phyloP scores from a whole-genome alignment of 257 asterid species.

The Ilex asprella region DNA sequence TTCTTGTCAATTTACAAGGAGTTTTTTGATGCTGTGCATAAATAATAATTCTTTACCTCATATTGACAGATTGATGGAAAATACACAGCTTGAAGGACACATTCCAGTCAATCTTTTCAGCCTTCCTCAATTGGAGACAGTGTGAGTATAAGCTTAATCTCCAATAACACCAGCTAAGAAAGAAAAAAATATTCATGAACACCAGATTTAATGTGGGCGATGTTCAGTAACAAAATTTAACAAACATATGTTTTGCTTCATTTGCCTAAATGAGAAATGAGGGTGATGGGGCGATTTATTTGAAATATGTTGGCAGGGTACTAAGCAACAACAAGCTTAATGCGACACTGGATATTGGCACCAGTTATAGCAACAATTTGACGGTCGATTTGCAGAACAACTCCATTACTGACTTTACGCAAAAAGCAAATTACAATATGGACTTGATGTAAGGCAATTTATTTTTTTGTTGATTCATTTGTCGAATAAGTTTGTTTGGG shows the following conservation, averaged over 20 bases:
- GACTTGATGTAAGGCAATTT: conserved; percentile 34
- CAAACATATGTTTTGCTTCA: too few relatives aligned
- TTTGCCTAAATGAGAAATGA: not conserved
- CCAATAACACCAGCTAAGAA: not conserved
- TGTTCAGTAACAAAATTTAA: too few relatives aligned
- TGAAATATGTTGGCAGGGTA: conserved; percentile 31
- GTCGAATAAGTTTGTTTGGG: not conserved
- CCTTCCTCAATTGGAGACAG: conserved; percentile 59
- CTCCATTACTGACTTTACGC: conserved; percentile 40
- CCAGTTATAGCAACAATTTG: conserved; percentile 46
- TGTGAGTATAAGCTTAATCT: conserved; percentile 39
- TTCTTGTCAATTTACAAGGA: not conserved
- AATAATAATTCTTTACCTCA: conserved; percentile 12
- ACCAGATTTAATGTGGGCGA: too few relatives aligned
- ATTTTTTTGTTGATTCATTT: conserved; percentile 1
- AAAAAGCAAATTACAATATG: conserved; percentile 37
- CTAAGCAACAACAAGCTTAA: conserved; percentile 55
- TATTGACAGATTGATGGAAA: conserved; percentile 57
- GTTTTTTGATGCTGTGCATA: not conserved
- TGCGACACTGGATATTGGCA: conserved; percentile 64
- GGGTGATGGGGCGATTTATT: conserved; percentile 7
- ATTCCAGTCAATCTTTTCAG: conserved; percentile 47
- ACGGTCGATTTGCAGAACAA: conserved; percentile 67
- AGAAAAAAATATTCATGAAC: too few relatives aligned
- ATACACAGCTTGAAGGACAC: conserved; percentile 48